phyloP scores from a whole-genome alignment of 345 rosid species.

The Citrus reticulata region DNA sequence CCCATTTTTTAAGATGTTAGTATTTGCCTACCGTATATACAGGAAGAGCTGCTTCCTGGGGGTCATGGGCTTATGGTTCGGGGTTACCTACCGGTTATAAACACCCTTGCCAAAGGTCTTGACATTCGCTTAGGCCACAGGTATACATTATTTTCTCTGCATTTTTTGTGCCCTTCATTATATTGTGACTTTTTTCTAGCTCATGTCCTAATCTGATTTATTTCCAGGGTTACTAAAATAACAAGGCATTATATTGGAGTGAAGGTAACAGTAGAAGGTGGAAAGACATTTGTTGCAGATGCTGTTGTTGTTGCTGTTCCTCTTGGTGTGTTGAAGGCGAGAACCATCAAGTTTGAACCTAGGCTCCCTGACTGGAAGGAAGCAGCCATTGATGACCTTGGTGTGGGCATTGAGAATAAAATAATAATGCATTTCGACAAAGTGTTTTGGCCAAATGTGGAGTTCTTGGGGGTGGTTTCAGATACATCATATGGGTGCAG shows the following conservation, averaged over 20 bases:
- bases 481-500: slow-evolving; percentile 88
- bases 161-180: not conserved
- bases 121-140: slow-evolving; percentile 83
- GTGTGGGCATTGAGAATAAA: slow-evolving; percentile 94
- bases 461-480: slow-evolving; percentile 92
- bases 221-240: slow-evolving; percentile 68
- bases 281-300: slow-evolving; percentile 69
- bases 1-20: not conserved
- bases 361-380: slow-evolving; percentile 93
- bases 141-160: slow-evolving; percentile 26
- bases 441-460: slow-evolving; percentile 98
- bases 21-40: slow-evolving; percentile 10
- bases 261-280: slow-evolving; percentile 71
- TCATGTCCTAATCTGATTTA: not conserved
- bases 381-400: slow-evolving; percentile 80
- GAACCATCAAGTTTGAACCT: slow-evolving; percentile 66
- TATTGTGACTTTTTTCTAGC: not conserved
- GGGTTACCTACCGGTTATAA: slow-evolving; percentile 92
- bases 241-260: slow-evolving; percentile 69
- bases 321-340: slow-evolving; percentile 82
- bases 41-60: slow-evolving; percentile 93
- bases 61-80: slow-evolving; percentile 99
- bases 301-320: slow-evolving; percentile 81
- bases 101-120: slow-evolving; percentile 92
- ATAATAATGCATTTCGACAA: slow-evolving; percentile 70